These are phyloP conservation scores for Phoma sp. DNA, from an alignment of 2,329 filamentous ascomycete species.

Conservation along the genomic window DNA sequence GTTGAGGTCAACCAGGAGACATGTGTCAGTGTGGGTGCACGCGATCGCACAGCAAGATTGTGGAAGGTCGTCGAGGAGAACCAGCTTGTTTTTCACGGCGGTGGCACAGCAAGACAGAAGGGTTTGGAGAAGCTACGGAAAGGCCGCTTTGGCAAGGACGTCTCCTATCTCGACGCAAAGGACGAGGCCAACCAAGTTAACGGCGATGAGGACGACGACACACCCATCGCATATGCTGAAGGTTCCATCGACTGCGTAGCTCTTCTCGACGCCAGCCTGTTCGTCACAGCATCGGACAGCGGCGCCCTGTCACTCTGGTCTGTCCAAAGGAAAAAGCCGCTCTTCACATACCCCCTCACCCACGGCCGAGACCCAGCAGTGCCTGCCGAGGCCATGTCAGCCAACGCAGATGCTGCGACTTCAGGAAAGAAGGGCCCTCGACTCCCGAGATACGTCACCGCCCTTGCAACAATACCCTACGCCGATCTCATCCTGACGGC, in stretches of 20 bases:
- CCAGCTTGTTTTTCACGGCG: constrained; percentile 92
- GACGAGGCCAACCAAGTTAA: constrained; percentile 55
- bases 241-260: constrained; percentile 92
- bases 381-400: constrained; percentile 70
- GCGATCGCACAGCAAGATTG: constrained; percentile 87
- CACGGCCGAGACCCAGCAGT: constrained; percentile 83
- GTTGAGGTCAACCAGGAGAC: constrained; percentile 75
- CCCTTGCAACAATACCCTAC: constrained; percentile 83
- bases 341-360: constrained; percentile 78
- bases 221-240: constrained; percentile 61
- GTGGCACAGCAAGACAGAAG: constrained; percentile 58
- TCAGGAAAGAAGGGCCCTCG: constrained; percentile 59
- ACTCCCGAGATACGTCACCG: constrained; percentile 84
- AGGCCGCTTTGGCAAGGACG: constrained; percentile 42
- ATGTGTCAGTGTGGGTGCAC: constrained; percentile 86
- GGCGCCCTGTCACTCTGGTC: constrained; percentile 87
- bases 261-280: constrained; percentile 85
- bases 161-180: constrained; percentile 49
- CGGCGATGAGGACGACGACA: constrained; percentile 50
- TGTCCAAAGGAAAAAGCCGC: constrained; percentile 90
- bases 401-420: constrained; percentile 64
- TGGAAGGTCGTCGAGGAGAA: constrained; percentile 98
- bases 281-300: constrained; percentile 93
- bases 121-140: constrained; percentile 47
- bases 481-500: constrained; percentile 89